These are phyloP conservation scores for Clonostachys chloroleuca DNA, from an alignment of 2,329 filamentous ascomycete genomes.

Conservation along the genomic window DNA sequence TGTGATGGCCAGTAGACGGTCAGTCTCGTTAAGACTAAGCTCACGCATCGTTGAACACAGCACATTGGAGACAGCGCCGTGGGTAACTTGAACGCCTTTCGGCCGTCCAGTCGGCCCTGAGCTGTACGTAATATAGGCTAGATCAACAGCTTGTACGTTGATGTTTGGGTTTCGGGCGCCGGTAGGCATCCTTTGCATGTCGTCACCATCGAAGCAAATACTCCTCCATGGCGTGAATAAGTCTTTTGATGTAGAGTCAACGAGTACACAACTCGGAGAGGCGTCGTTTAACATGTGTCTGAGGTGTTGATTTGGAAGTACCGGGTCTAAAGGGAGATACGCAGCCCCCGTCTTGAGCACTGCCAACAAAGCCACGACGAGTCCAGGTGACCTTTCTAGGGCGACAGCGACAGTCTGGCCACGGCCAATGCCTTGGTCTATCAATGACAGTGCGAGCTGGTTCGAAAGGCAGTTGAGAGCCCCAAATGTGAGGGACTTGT, in stretches of 20 bases:
- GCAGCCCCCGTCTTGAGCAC: constrained; percentile 22
- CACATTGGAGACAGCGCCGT: constrained; percentile 6
- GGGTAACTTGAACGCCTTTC: constrained; percentile 29
- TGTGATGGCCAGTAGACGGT: constrained; percentile 9
- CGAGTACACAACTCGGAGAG: constrained; percentile 6
- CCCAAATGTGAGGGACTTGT: constrained; percentile 8
- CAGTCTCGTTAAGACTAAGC: constrained; percentile 5
- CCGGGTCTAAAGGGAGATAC: constrained; percentile 19
- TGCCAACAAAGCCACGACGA: constrained; percentile 18
- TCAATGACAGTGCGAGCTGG: constrained; percentile 6
- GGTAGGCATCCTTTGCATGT: background rate
- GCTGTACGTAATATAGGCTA: constrained; percentile 24
- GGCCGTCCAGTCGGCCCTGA: constrained; percentile 20
- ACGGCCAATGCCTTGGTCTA: constrained; percentile 6
- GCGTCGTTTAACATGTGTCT: constrained; percentile 8
- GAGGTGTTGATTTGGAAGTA: constrained; percentile 8
- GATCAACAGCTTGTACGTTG: constrained; percentile 3
- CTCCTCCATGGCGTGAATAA: background rate
- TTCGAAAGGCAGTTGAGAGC: constrained; percentile 11
- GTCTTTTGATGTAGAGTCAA: constrained; percentile 2
- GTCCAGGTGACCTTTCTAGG: constrained; percentile 18
- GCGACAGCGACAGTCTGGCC: constrained; percentile 11
- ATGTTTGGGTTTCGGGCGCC: background rate
- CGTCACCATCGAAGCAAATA: background rate
- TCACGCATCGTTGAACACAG: constrained; percentile 5